Evolutionary conservation across 768 basidiomycete genomes (phyloP), one percentile per base, ranked within the genome.

Genomic region (Podaxis rugospora): DNA sequence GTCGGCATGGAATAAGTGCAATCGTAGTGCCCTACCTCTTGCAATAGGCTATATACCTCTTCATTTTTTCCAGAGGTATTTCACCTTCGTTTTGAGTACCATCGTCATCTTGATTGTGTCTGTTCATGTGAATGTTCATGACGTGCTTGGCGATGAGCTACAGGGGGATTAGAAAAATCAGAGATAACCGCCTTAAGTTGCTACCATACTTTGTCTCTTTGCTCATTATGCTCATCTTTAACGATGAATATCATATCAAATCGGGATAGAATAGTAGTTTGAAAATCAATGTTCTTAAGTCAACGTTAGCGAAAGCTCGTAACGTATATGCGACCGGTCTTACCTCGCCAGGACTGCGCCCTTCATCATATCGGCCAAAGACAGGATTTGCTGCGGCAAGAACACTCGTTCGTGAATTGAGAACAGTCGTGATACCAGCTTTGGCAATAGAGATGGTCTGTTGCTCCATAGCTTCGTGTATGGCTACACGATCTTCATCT

Each of bases 221-320:
- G 78, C 72, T 98, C 97, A 70, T 98, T 93, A 71, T 99, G 97
- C 68, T 98, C 95, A 68, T 99, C 97, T 71, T 92, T 93, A 62
- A 99, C 90, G 65, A 99, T 96, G 78, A 98, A 99, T 67, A 99
- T 98, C 95, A 99, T 96, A 71, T 99, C 97, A 74, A 99, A 99
- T 59, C 97, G 90, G 51, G 95, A 98, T 70, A 99, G 75, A 66
- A 99, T 98, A 1, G 97, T 98, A 5, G 95, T 97, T 76, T 97
- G 95, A 73, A 97, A 95, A 71, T 97, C 95, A 65, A 97, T 97
- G 70, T 97, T 97, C 93, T 83, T 52, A 2, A 49, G 32, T 35
- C 44, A 35, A 40, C 14, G 47, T 52, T 16, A 64, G 46, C 66
- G 49, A 32, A 27, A 14, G 3, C 23, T 55, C 23, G 37, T 35